Conservation (phyloP, 2,329 filamentous ascomycete species). For the Hirsutella rhossiliensis region DNA sequence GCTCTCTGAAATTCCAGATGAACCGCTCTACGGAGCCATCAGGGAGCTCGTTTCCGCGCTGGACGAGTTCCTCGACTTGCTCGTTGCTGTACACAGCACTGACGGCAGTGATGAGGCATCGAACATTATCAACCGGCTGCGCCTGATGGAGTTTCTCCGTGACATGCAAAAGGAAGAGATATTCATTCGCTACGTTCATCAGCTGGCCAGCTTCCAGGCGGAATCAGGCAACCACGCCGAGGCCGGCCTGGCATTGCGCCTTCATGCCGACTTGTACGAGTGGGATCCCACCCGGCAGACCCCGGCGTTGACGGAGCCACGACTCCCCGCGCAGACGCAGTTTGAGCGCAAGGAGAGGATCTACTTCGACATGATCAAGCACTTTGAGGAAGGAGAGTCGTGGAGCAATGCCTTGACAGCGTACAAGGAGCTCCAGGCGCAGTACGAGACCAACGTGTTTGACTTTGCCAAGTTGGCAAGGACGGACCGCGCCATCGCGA, state of each 20-base stretch:
- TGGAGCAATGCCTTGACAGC: conserved; percentile 82
- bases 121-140: conserved; percentile 75
- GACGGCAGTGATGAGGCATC: conserved; percentile 63
- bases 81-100: conserved; percentile 78
- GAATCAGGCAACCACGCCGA: conserved; percentile 70
- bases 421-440: conserved; percentile 81
- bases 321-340: conserved; percentile 70
- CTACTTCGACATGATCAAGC: conserved; percentile 89
- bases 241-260: conserved; percentile 74
- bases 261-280: conserved; percentile 86
- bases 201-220: conserved; percentile 68
- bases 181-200: conserved; percentile 90
- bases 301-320: conserved; percentile 56
- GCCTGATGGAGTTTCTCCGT: conserved; percentile 89
- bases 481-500: conserved; percentile 80
- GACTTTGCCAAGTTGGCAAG: conserved; percentile 88
- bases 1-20: conserved; percentile 52
- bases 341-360: conserved; percentile 90
- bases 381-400: conserved; percentile 87
- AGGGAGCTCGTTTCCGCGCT: conserved; percentile 72
- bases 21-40: conserved; percentile 64
- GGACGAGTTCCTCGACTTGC: conserved; percentile 80
- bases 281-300: conserved; percentile 68
- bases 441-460: conserved; percentile 82
- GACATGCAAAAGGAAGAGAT: conserved; percentile 97